phyloP scores from a whole-genome alignment of 2,329 filamentous ascomycete species.

The Fusarium beomiforme region DNA sequence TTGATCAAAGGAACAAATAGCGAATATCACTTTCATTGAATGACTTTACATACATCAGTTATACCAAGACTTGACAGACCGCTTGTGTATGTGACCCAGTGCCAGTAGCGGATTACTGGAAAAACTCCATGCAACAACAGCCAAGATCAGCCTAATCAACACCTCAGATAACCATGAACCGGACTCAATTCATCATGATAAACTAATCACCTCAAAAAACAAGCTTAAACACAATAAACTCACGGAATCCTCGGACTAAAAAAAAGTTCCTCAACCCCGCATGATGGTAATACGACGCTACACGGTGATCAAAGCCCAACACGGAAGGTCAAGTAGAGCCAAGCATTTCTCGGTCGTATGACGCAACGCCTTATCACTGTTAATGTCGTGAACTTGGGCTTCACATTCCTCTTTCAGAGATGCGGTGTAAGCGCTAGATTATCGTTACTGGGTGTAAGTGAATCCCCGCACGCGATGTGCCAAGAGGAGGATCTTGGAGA shows the following conservation, averaged over 20 bases:
- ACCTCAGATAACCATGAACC: not conserved
- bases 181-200: not conserved
- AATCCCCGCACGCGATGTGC: conserved; percentile 5
- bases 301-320: conserved; percentile 15
- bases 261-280: conserved; percentile 1
- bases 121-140: not conserved
- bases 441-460: not conserved
- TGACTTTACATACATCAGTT: not conserved
- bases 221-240: conserved; percentile 22
- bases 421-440: conserved; percentile 31
- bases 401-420: conserved; percentile 29
- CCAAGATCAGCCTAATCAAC: not conserved
- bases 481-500: not conserved
- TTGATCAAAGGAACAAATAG: not conserved
- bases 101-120: not conserved
- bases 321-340: conserved; percentile 22
- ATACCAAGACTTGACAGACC: not conserved
- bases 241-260: not conserved
- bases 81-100: fast-evolving
- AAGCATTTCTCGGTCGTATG: conserved; percentile 17
- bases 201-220: conserved; percentile 4
- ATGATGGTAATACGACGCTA: conserved; percentile 2
- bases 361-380: conserved; percentile 26
- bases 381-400: not conserved
- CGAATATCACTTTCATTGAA: not conserved